Evolutionary conservation across 331 rosid species (phyloP), one percentile per base, ranked within the genome.

Genomic region (Cucumis variabilis): DNA sequence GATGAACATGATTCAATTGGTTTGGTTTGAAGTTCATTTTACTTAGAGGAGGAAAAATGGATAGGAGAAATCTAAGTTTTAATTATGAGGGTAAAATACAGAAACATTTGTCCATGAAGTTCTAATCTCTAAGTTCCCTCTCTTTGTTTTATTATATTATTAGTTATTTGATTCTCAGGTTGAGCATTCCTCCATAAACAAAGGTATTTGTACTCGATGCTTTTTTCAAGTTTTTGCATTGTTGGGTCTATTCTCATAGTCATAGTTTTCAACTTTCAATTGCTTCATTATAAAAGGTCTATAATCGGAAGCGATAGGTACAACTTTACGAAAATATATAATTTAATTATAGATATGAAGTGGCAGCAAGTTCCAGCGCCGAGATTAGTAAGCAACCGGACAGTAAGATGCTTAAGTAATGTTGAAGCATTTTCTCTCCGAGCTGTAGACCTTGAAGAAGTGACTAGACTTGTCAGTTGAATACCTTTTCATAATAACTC

Each of bases 171-270:
- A n/a, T n/a, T n/a, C n/a, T n/a, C n/a, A n/a, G n/a, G n/a, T n/a
- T 96, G 98, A 95, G 89, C 96, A 92, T 88, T 94, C 94, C 89
- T n/a, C n/a, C n/a, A n/a, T n/a, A n/a, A n/a, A n/a, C n/a, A n/a
- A n/a, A n/a, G n/a, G n/a, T n/a, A n/a, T n/a, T n/a, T n/a, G n/a
- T n/a, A n/a, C n/a, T n/a, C n/a, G n/a, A n/a, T n/a, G n/a, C n/a
- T n/a, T n/a, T 93, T 72, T 72, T 4, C 19, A 27, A 10, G 33
- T n/a, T 71, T n/a, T 71, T 28, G 46, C 77, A 28, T 30, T 71
- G 77, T 16, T 76, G 80, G 21, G 15, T 7, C 9, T 74, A 8
- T 44, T 50, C 67, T 66, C n/a, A 19, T 62, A 11, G 62, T 55
- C 58, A 70, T 48, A 30, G 50, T 37, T 30, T 11, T 71, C 13